phyloP scores from a whole-genome alignment of 2,329 filamentous ascomycete species.

The Bipolaris zeicola region DNA sequence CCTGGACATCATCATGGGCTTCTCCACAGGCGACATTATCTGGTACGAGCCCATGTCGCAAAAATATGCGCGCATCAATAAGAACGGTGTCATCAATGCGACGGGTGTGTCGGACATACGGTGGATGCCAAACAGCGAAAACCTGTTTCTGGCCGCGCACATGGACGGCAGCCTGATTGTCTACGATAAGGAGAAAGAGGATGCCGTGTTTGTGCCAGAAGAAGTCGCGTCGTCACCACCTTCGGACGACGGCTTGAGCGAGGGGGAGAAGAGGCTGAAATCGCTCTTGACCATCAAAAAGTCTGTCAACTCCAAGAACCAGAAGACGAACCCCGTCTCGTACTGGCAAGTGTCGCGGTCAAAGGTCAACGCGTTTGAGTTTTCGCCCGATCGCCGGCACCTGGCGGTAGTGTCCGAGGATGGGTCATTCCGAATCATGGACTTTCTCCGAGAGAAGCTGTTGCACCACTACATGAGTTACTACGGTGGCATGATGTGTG shows the following conservation, averaged over 20 bases:
- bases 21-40: conserved; percentile 94
- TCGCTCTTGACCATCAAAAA: conserved; percentile 75
- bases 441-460: conserved; percentile 92
- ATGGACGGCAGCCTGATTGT: conserved; percentile 90
- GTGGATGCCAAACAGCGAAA: conserved; percentile 95
- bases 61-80: conserved; percentile 93
- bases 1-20: conserved; percentile 91
- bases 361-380: conserved; percentile 86
- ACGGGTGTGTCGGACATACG: conserved; percentile 84
- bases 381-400: conserved; percentile 87
- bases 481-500: conserved; percentile 89
- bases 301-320: conserved; percentile 90
- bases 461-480: conserved; percentile 87
- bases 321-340: conserved; percentile 90
- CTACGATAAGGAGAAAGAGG: conserved; percentile 97
- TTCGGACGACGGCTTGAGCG: conserved; percentile 32
- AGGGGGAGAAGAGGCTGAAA: conserved; percentile 38
- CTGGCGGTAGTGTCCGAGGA: conserved; percentile 91
- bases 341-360: conserved; percentile 93
- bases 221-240: conserved; percentile 45
- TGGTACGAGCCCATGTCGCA: conserved; percentile 99
- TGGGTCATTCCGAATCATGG: conserved; percentile 84
- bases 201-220: conserved; percentile 77
- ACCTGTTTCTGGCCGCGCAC: conserved; percentile 87
- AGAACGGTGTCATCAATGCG: conserved; percentile 90